phyloP scores from a whole-genome alignment of 2,329 filamentous ascomycete genomes.

The Pseudogymnoascus sp. region DNA sequence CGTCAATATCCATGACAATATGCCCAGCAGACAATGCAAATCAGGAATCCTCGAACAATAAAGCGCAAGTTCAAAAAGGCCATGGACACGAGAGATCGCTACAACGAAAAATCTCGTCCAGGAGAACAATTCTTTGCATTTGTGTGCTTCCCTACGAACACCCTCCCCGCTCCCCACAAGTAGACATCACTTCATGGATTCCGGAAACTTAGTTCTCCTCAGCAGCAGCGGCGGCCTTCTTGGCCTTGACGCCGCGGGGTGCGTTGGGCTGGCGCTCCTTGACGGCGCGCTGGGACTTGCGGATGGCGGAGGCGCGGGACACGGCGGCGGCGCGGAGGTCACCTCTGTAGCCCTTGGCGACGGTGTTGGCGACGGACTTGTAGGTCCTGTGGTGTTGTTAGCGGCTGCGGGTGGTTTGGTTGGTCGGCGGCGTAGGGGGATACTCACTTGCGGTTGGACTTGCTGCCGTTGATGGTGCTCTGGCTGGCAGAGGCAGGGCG shows the following conservation, averaged over 20 bases:
- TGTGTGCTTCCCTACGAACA: background rate
- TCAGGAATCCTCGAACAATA: background rate
- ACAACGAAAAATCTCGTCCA: background rate
- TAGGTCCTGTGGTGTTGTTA: conserved; percentile 56
- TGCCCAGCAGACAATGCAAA: conserved; percentile 6
- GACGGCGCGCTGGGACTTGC: conserved; percentile 66
- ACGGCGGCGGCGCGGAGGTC: conserved; percentile 73
- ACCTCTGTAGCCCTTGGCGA: conserved; percentile 79
- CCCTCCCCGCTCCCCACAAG: background rate
- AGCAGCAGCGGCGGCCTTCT: conserved; percentile 52
- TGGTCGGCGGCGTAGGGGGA: background rate
- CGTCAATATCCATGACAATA: conserved; percentile 11
- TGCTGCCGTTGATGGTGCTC: conserved; percentile 62
- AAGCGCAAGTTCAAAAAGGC: background rate
- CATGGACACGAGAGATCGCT: background rate
- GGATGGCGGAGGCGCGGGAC: conserved; percentile 78
- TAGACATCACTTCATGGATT: background rate
- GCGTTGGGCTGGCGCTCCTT: conserved; percentile 69
- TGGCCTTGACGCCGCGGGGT: conserved; percentile 70
- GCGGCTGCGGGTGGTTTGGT: background rate
- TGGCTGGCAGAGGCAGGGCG: conserved; percentile 63
- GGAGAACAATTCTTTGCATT: conserved; percentile 10
- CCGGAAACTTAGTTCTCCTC: conserved; percentile 33
- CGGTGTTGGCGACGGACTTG: conserved; percentile 74
- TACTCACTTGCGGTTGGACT: conserved; percentile 72